Evolutionary conservation across 2,329 filamentous ascomycete genomes (phyloP), one percentile per base, ranked within the genome.

Genomic region (Teratosphaeriaceae sp.): DNA sequence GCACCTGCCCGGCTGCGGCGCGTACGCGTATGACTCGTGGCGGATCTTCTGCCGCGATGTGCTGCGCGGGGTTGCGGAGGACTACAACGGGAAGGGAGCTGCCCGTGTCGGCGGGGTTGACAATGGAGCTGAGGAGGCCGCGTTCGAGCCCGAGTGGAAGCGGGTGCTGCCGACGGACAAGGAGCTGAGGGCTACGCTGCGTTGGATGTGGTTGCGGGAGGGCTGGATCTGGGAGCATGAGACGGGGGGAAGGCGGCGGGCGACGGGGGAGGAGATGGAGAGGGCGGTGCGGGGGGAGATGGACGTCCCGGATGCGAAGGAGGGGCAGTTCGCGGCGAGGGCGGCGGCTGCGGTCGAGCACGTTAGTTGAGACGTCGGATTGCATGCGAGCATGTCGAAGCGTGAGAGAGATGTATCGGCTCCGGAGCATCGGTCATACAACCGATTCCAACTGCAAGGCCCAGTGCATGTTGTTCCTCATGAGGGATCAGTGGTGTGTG

Each of bases 191-290:
- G 88, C 87, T 0, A 95, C 81, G 65, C 65, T 96, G 57, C 75
- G 83, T 29, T 96, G 89, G 88, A 86, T 88, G 79, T 95, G 89
- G 88, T 76, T 92, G 67, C 79, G 82, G 35, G 85, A 94, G 56
- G 87, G 88, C 0, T 90, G 81, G 76, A 72, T 80, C 30, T 95
- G 88, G 87, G 77, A 94, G 66, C 79, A 80, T 1, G 62, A 69
- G 21, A 88, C 83, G 0, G 88, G 87, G 1, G 73, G 82, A 38
- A 75, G 72, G 47, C 67, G 68, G 20, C 64, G 74, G 20, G 68
- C 84, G 7, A 57, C 68, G 2, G 68, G 68, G 20, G 73, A 76
- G 35, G 60, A 84, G 63, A 67, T 74, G 52, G 64, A 59, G 39
- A 78, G 77, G 23, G 80, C 82, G 2, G 65, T 76, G 39, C 71